Percentiles rank a stretch among this genome's conserved stretches.
Evolutionary conservation across 225 moss, liverwort and hornwort species (phyloP).

Genomic region (Bryoerythrophyllum caledonicum): DNA sequence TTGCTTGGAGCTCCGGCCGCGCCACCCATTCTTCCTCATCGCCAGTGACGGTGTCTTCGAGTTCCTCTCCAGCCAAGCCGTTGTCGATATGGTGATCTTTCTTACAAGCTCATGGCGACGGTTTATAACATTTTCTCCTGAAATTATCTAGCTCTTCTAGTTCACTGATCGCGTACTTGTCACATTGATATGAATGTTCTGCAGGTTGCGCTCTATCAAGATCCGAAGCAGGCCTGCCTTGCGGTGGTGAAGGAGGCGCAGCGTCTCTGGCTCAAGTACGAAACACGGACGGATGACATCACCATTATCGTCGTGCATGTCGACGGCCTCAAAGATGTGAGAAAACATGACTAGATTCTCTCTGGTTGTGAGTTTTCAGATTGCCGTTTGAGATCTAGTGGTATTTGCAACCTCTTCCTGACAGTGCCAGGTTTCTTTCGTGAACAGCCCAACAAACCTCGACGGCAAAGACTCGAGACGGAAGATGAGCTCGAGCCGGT

Average conservation of each 20-base stretch:
- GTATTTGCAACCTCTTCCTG: not conserved
- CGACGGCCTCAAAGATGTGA: conserved; percentile 75
- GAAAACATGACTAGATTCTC: not conserved
- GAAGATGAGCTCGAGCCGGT: conserved; percentile 44
- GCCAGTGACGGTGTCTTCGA: conserved; percentile 99
- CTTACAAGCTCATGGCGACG: no score
- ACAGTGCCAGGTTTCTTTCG: not conserved
- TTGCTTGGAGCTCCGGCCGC: conserved; percentile 82
- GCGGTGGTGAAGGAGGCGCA: conserved; percentile 92
- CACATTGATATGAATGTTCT: not conserved
- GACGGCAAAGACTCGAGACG: conserved; percentile 28
- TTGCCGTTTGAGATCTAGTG: not conserved
- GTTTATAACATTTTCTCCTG: not conserved
- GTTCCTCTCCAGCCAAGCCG: conserved; percentile 94
- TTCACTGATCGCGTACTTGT: conserved; percentile 1
- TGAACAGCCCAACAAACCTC: conserved; percentile 44
- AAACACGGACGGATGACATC: conserved; percentile 96
- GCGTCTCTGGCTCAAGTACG: conserved; percentile 94
- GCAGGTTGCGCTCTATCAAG: conserved; percentile 69
- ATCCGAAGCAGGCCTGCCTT: conserved; percentile 93
- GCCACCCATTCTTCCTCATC: conserved; percentile 90
- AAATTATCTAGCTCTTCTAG: not conserved
- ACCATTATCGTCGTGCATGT: conserved; percentile 89
- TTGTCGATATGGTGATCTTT: conserved; percentile 76
- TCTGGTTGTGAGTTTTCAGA: not conserved